Base-by-base conservation (phyloP, 768 basidiomycete species). In the Mycena haematopus region DNA sequence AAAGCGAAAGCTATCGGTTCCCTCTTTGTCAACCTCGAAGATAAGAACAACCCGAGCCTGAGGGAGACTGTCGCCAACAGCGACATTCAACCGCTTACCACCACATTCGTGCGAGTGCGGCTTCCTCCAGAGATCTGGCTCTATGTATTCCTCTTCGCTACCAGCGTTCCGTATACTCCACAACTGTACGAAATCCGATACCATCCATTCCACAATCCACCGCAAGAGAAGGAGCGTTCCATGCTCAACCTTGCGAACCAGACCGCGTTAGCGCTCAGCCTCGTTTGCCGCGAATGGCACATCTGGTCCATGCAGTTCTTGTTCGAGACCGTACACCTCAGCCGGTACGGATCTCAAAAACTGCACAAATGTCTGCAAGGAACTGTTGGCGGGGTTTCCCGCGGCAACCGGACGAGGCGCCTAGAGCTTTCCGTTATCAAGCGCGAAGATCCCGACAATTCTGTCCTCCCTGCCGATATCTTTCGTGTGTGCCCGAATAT, bases 1-100 rank as follows among this genome's bases (percentile, higher is more conserved):
- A 83, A 90, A 14, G 89, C 95, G 1, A 80, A 82, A 33, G 87
- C 77, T 0, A 82, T 98, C 46, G 96, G 97, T 29, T 89, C 89
- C 27, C 75, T 98, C 47, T 96, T 86, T 72, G 89, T 96, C 68
- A 99, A 99, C 75, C 82, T 99, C 69, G 98, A 97, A 75, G 96
- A 96, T 76, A 95, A 94, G 78, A 86, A 89, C 68, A 99, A 99
- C 75, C 95, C 95, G 17, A 83, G 83, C 29, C 74, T 99, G 58
- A 83, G 96, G 46, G 92, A 91, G 72, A 89, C 86, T 68, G 86
- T 99, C 63, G 91, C 96, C 35, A 85, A 88, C 42, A 96, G 96
- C 1, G 89, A 91, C 21, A 76, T 97, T 1, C 69, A n/a, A 31
- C 29, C 29, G 4, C 29, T 9, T 31, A 31, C 29, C 29, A 31